Conservation (phyloP, 352 stramenopile genomes). For the Phytopythium boreale region DNA sequence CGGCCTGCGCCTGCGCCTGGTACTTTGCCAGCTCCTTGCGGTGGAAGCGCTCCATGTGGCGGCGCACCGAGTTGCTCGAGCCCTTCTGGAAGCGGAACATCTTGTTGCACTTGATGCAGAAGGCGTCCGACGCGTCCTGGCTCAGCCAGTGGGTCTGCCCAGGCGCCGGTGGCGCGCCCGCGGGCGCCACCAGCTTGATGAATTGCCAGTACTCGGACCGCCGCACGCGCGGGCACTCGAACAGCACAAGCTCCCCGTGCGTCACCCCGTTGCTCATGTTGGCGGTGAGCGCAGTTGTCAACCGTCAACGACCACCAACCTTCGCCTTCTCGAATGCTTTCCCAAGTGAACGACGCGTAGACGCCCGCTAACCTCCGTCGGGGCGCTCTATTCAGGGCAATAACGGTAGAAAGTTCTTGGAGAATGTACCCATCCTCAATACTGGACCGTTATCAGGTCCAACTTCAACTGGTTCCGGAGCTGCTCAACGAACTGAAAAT, state of each 20-base stretch:
- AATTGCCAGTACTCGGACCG: conserved; percentile 63
- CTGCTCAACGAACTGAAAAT: too few species aligned
- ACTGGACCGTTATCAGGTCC: not conserved
- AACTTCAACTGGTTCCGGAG: not conserved
- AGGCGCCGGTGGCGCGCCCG: conserved; percentile 16
- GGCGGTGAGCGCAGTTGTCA: not conserved
- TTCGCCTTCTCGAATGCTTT: not conserved
- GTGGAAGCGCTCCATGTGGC: conserved; percentile 60
- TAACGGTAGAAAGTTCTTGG: not conserved
- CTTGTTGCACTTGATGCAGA: conserved; percentile 41
- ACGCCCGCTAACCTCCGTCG: not conserved
- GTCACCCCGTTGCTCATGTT: conserved; percentile 47
- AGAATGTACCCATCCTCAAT: not conserved
- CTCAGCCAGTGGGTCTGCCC: conserved; percentile 53
- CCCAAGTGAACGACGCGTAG: not conserved
- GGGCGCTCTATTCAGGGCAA: not conserved
- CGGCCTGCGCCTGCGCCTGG: conserved; percentile 18
- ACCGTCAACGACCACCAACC: not conserved
- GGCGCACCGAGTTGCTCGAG: conserved; percentile 54
- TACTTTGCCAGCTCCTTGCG: conserved; percentile 36
- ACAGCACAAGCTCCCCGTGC: conserved; percentile 52
- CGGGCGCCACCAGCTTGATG: conserved; percentile 50
- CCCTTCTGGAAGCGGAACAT: conserved; percentile 55
- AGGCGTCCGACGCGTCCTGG: conserved; percentile 48
- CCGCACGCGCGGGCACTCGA: conserved; percentile 52